Evolutionary conservation across 2,329 filamentous ascomycete species (phyloP).

Genomic region (Zymoseptoria tritici): DNA sequence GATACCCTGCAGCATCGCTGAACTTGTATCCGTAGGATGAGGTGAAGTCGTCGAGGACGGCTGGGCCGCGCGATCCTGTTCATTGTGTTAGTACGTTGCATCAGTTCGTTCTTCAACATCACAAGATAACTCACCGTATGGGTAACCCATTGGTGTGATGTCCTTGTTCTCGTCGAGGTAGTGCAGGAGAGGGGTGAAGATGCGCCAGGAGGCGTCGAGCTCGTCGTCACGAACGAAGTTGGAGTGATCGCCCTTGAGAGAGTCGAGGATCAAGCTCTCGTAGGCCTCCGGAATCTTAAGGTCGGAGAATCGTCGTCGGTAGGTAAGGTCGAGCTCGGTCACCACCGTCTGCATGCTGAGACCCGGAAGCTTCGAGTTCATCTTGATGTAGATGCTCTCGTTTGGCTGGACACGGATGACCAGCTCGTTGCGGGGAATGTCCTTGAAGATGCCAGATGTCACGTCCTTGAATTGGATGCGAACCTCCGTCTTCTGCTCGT

Average conservation of each 20-base stretch:
- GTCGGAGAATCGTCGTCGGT: slow-evolving; percentile 96
- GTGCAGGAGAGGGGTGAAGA: slow-evolving; percentile 94
- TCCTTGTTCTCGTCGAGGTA: slow-evolving; percentile 99
- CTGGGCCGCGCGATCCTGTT: slow-evolving; percentile 87
- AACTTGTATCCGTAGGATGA: slow-evolving; percentile 98
- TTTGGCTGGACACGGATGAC: slow-evolving; percentile 99
- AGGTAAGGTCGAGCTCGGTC: slow-evolving; percentile 95
- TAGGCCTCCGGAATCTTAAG: slow-evolving; percentile 99
- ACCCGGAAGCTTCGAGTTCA: slow-evolving; percentile 99
- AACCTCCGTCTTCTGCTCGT: slow-evolving; percentile 99
- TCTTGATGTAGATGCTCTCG: slow-evolving; percentile 99
- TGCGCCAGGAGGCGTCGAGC: slow-evolving; percentile 94
- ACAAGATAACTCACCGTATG: slow-evolving; percentile 68
- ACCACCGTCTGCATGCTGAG: slow-evolving; percentile 99
- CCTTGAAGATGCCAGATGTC: slow-evolving; percentile 98
- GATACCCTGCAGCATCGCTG: slow-evolving; percentile 89
- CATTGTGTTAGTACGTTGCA: slow-evolving; percentile 7
- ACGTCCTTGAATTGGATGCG: slow-evolving; percentile 99
- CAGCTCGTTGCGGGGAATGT: slow-evolving; percentile 97
- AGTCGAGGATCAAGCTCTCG: slow-evolving; percentile 93
- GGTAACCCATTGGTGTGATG: slow-evolving; percentile 98
- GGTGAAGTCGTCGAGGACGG: slow-evolving; percentile 95
- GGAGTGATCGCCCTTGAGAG: slow-evolving; percentile 97
- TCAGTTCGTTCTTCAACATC: neutral
- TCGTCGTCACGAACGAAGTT: slow-evolving; percentile 98